phyloP scores from a whole-genome alignment of 2,329 filamentous ascomycete genomes.

The Nigrospora sphaerica region DNA sequence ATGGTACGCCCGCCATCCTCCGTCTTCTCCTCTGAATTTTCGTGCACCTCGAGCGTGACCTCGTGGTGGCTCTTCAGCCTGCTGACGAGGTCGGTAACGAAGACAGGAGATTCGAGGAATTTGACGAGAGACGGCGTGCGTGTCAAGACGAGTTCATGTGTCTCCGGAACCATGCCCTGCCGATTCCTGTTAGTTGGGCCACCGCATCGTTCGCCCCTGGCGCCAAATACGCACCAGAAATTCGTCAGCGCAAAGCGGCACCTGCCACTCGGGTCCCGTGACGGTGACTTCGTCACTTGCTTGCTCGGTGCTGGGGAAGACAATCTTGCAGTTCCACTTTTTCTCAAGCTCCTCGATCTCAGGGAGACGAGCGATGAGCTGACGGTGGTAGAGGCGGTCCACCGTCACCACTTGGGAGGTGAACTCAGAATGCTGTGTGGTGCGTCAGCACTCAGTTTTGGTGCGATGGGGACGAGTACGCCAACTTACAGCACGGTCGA shows the following conservation, averaged over 20 bases:
- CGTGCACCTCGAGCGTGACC: slow-evolving; percentile 73
- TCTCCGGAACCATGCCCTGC: slow-evolving; percentile 93
- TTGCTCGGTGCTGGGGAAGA: slow-evolving; percentile 94
- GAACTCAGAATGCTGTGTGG: slow-evolving; percentile 77
- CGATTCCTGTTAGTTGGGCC: slow-evolving; percentile 15
- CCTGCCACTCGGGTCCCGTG: slow-evolving; percentile 95
- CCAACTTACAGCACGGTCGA: slow-evolving; percentile 74
- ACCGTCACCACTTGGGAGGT: slow-evolving; percentile 90
- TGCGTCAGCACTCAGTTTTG: background rate
- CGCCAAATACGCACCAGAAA: slow-evolving; percentile 58
- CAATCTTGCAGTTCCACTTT: slow-evolving; percentile 99
- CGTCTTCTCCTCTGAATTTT: slow-evolving; percentile 51
- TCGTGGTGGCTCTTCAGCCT: slow-evolving; percentile 91
- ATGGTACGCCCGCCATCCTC: slow-evolving; percentile 52
- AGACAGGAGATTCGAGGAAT: slow-evolving; percentile 76
- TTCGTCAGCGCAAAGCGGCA: slow-evolving; percentile 92
- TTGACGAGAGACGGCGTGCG: slow-evolving; percentile 69
- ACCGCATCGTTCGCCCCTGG: slow-evolving; percentile 5
- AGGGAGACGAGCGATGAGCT: slow-evolving; percentile 78
- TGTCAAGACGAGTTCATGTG: slow-evolving; percentile 81
- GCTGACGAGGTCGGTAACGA: slow-evolving; percentile 68
- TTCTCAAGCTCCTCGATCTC: slow-evolving; percentile 95
- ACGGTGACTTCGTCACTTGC: slow-evolving; percentile 95
- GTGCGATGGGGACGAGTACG: background rate
- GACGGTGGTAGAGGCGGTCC: slow-evolving; percentile 90